Percentiles rank a stretch among this genome's conserved stretches.
phyloP scores from a whole-genome alignment of 2,329 filamentous ascomycete genomes.

The Stylonectria norvegica region DNA sequence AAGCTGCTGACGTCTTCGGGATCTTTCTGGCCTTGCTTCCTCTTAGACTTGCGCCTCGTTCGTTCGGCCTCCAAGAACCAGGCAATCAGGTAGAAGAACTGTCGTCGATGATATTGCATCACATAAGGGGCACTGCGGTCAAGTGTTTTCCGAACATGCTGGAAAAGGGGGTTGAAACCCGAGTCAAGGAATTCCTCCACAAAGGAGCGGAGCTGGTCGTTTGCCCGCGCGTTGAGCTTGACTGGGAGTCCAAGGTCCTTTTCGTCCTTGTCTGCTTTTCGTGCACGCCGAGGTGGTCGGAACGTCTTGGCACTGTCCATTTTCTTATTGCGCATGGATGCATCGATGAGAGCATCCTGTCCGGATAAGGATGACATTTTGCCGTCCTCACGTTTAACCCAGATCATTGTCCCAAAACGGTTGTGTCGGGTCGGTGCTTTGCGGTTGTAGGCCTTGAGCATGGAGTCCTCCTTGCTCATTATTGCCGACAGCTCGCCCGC shows the following conservation, averaged over 20 bases:
- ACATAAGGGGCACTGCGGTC: conserved; percentile 85
- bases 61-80: conserved; percentile 93
- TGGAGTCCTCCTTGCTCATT: conserved; percentile 78
- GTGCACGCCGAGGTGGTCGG: conserved; percentile 69
- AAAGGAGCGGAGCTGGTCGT: conserved; percentile 73
- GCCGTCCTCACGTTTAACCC: conserved; percentile 83
- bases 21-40: conserved; percentile 43
- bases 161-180: conserved; percentile 88
- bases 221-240: conserved; percentile 68
- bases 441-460: conserved; percentile 72
- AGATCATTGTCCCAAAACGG: conserved; percentile 94
- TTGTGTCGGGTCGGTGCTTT: conserved; percentile 84
- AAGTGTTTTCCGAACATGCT: conserved; percentile 80
- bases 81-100: conserved; percentile 87
- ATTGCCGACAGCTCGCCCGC: conserved; percentile 70
- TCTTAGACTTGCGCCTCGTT: conserved; percentile 60
- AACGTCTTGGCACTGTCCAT: conserved; percentile 91
- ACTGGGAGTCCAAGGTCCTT: conserved; percentile 75
- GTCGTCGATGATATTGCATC: conserved; percentile 69
- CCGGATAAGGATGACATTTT: conserved; percentile 85
- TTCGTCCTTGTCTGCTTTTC: conserved; percentile 59
- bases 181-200: conserved; percentile 93
- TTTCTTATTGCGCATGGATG: conserved; percentile 71
- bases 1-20: conserved; percentile 68
- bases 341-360: conserved; percentile 76